These are phyloP conservation scores for Meyerozyma guilliermondii DNA, from an alignment of 1,139 yeast genomes.

Conservation along the genomic window DNA sequence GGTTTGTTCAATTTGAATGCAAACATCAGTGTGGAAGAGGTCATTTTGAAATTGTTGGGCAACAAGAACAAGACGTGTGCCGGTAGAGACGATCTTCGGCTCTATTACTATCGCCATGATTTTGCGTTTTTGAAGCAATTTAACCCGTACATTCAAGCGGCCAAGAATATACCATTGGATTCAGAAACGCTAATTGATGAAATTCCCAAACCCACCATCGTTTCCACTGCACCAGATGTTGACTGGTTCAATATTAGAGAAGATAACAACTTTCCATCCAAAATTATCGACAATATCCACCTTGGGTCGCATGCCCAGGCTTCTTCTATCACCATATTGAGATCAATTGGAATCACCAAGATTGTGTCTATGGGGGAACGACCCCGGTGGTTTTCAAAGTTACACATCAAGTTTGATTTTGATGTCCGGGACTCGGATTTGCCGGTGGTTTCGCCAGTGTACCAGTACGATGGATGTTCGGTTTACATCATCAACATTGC, in stretches of 20 bases:
- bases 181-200: conserved; percentile 2
- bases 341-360: conserved; percentile 18
- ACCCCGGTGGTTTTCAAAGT: conserved; percentile 28
- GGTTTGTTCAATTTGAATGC: conserved; percentile 16
- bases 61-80: conserved; percentile 1
- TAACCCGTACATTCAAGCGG: conserved; percentile 24
- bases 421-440: neutral
- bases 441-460: conserved; percentile 7
- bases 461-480: conserved; percentile 20
- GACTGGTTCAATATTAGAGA: conserved; percentile 33
- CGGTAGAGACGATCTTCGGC: conserved; percentile 15
- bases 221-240: neutral
- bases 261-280: conserved; percentile 38
- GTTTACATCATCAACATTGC: conserved; percentile 25
- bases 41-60: conserved; percentile 11
- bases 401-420: conserved; percentile 8
- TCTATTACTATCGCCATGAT: conserved; percentile 31
- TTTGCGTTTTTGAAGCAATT: conserved; percentile 26
- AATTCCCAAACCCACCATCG: conserved; percentile 1
- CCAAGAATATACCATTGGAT: conserved; percentile 8
- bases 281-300: conserved; percentile 23
- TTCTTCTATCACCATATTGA: conserved; percentile 26
- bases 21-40: conserved; percentile 17
- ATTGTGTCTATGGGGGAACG: conserved; percentile 35
- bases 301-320: conserved; percentile 35